Evolutionary conservation across 176 grass and related monocot species (phyloP), one percentile per base, ranked within the genome.

Genomic region (Canna indica): DNA sequence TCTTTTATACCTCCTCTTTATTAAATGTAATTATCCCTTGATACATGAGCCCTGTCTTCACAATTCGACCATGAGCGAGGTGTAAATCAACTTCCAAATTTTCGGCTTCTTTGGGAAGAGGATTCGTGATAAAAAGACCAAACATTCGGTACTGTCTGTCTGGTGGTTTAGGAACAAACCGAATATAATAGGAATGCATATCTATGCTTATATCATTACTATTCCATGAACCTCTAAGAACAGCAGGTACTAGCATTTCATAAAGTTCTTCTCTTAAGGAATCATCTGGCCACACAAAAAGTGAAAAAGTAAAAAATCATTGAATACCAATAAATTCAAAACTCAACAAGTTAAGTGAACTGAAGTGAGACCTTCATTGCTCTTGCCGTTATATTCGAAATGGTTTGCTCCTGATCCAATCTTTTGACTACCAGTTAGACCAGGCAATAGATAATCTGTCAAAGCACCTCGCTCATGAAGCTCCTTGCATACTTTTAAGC

Each of bases 391-490:
- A 28, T 70, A 79, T 76, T 54, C 36, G 32, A 72, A 78, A 78
- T 56, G 77, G 39, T 83, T 69, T 59, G 44, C 63, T 59, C 64
- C 60, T 67, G 81, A 69, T 79, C 48, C 81, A n/a, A 47, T 86
- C 59, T 68, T 82, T 74, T 84, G 84, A 80, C 56, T 81, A 73
- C 76, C 75, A 84, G 56, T 74, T 76, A 77, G 32, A 80, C 76
- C 83, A 24, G 92, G 92, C 54, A 96, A 77, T 75, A 96, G 92
- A 89, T 86, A 96, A 84, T 96, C 83, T 57, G 88, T 89, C 80
- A 96, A 86, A 82, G 86, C 88, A 86, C 88, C 83, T 44, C 76
- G 15, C 68, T 87, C 67, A 77, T 91, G 88, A 86, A 96, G 88
- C 54, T 83, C 79, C 62, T 81, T 69, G 77, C 81, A 96, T 76